Evolutionary conservation across 441 rosid genomes (phyloP).

Genomic region (Geranium incanum): DNA sequence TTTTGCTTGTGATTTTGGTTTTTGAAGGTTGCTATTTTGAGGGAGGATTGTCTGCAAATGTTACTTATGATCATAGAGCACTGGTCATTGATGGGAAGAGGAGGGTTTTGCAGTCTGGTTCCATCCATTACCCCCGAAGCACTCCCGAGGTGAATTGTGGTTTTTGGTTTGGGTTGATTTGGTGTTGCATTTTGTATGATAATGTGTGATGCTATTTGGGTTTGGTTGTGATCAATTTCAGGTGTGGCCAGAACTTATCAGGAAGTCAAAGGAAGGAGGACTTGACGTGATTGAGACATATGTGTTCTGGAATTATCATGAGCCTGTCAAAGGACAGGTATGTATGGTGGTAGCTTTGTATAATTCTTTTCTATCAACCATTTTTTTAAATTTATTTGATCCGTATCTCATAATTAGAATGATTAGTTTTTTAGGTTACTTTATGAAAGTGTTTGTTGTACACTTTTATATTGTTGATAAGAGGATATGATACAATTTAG

Average conservation of each 20-base stretch:
- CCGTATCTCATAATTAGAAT: neutral
- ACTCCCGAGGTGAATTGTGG: slow-evolving; percentile 39
- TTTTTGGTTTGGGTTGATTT: neutral
- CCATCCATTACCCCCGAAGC: slow-evolving; percentile 53
- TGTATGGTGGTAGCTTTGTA: neutral
- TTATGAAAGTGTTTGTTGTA: neutral
- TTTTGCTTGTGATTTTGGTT: slow-evolving; percentile 23
- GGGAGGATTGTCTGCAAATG: slow-evolving; percentile 25
- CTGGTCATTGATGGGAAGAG: slow-evolving; percentile 56
- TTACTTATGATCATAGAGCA: slow-evolving; percentile 53
- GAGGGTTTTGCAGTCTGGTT: slow-evolving; percentile 56
- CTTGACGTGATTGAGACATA: slow-evolving; percentile 60
- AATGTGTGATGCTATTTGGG: slow-evolving; percentile 3
- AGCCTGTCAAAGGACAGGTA: slow-evolving; percentile 64
- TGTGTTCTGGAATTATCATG: slow-evolving; percentile 65
- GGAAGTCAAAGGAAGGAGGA: slow-evolving; percentile 62
- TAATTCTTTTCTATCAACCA: neutral
- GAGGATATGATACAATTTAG: neutral
- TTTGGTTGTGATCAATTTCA: slow-evolving; percentile 20
- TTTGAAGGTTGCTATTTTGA: slow-evolving; percentile 26
- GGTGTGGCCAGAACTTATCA: slow-evolving; percentile 60
- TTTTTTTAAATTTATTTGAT: neutral
- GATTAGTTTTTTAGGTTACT: neutral
- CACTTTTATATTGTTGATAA: neutral
- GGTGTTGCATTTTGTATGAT: slow-evolving; percentile 5